These are phyloP conservation scores for Trypanosoma cruzi DNA, from an alignment of 208 protist species.

Conservation along the genomic window DNA sequence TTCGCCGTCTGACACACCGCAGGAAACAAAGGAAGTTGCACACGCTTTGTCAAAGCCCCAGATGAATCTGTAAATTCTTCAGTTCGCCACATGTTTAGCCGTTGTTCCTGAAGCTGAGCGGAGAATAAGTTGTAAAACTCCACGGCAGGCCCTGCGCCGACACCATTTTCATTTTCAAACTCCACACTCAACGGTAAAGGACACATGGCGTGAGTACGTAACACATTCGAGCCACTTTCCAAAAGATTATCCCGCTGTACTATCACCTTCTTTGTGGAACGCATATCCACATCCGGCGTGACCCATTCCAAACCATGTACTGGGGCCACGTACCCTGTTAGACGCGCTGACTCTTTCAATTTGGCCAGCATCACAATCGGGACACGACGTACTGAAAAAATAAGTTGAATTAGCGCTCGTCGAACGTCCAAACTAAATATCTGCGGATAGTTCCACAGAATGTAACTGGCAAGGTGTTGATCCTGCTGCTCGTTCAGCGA, in stretches of 20 bases:
- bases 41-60: conserved; percentile 2
- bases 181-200: conserved; percentile 67
- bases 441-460: conserved; percentile 69
- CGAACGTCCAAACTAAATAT: conserved; percentile 73
- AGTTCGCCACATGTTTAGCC: conserved; percentile 54
- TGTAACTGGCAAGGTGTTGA: conserved; percentile 49
- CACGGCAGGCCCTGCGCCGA: conserved; percentile 76
- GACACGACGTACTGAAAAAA: conserved; percentile 49
- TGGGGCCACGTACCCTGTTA: not conserved
- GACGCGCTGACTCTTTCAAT: conserved; percentile 12
- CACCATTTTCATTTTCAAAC: conserved; percentile 79
- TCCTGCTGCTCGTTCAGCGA: conserved; percentile 10
- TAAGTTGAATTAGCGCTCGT: conserved; percentile 53
- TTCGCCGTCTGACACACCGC: conserved; percentile 30
- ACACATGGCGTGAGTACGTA: conserved; percentile 52
- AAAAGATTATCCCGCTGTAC: conserved; percentile 50
- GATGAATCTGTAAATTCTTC: conserved; percentile 36
- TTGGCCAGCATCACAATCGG: conserved; percentile 12
- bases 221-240: conserved; percentile 34
- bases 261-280: conserved; percentile 38
- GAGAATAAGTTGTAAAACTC: conserved; percentile 79
- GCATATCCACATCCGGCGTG: conserved; percentile 22
- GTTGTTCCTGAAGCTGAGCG: conserved; percentile 36
- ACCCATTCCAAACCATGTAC: conserved; percentile 63
- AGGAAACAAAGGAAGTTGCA: conserved; percentile 37